These are phyloP conservation scores for Penicillium nordicum DNA, from an alignment of 2,329 filamentous ascomycete genomes.

Conservation along the genomic window DNA sequence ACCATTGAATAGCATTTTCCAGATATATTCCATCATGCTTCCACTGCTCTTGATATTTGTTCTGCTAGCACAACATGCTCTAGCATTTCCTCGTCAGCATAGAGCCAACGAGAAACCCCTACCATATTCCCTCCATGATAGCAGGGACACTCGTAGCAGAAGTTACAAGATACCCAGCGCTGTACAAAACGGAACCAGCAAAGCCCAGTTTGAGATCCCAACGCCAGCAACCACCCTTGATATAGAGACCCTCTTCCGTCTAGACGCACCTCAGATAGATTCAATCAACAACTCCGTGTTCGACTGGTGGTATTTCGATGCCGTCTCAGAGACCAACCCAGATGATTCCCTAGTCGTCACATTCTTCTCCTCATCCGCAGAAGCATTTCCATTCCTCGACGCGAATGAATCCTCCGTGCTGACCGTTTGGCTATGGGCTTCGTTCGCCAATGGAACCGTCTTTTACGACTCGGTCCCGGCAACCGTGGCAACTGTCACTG, in stretches of 20 bases:
- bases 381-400: slow-evolving; percentile 38
- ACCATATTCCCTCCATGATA: not conserved
- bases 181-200: slow-evolving; percentile 8
- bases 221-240: slow-evolving; percentile 3
- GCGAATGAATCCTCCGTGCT: slow-evolving; percentile 16
- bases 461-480: slow-evolving; percentile 15
- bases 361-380: slow-evolving; percentile 30
- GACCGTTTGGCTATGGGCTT: slow-evolving; percentile 27
- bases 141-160: not conserved
- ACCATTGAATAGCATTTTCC: not conserved
- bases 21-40: not conserved
- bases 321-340: slow-evolving; percentile 26
- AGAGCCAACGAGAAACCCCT: not conserved
- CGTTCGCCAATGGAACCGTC: slow-evolving; percentile 26
- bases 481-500: slow-evolving; percentile 11
- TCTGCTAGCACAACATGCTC: not conserved
- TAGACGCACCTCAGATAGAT: slow-evolving; percentile 28
- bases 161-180: slow-evolving; percentile 12
- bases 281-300: slow-evolving; percentile 30
- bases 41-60: not conserved
- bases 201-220: slow-evolving; percentile 12
- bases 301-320: slow-evolving; percentile 46
- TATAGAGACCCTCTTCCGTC: slow-evolving; percentile 5
- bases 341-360: slow-evolving; percentile 30
- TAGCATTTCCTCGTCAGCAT: not conserved